These are phyloP conservation scores for Sutorius australiensis DNA, from an alignment of 768 basidiomycete species.

Conservation along the genomic window DNA sequence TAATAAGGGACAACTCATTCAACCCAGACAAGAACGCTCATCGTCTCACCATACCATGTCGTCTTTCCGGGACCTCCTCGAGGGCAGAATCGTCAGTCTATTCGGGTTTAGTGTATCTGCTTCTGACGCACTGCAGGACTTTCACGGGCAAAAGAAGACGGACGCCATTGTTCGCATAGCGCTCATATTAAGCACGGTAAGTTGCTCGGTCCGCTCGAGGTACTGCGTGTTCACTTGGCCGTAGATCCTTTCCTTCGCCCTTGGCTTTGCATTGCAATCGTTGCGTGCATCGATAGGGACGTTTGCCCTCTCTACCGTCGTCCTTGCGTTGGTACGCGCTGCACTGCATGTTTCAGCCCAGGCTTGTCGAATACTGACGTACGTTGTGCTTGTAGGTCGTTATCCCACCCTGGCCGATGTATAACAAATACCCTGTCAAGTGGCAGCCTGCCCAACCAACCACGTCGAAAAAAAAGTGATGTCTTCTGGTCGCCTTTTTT, in stretches of 20 bases:
- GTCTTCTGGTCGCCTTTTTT: not conserved
- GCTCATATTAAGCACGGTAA: constrained; percentile 24
- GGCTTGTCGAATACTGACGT: not conserved
- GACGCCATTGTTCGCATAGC: constrained; percentile 24
- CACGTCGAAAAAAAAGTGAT: constrained; percentile 22
- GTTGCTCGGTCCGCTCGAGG: constrained; percentile 1
- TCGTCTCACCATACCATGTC: constrained; percentile 22
- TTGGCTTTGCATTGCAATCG: constrained; percentile 30
- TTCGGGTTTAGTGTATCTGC: not conserved
- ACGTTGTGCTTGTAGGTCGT: constrained; percentile 39
- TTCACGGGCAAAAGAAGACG: constrained; percentile 28
- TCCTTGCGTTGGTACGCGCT: constrained; percentile 20
- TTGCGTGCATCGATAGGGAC: constrained; percentile 23
- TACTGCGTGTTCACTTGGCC: not conserved
- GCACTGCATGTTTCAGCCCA: too few species aligned
- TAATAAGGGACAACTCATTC: constrained; percentile 1
- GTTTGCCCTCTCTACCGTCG: constrained; percentile 19
- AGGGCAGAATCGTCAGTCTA: constrained; percentile 30
- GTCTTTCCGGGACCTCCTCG: constrained; percentile 23
- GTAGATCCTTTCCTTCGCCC: constrained; percentile 29
- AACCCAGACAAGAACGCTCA: not conserved
- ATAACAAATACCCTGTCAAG: constrained; percentile 20
- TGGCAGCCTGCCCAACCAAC: constrained; percentile 22
- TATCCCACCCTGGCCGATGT: constrained; percentile 66
- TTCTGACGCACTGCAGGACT: constrained; percentile 23